phyloP scores from a whole-genome alignment of 768 basidiomycete species.

The Collybia sp. region DNA sequence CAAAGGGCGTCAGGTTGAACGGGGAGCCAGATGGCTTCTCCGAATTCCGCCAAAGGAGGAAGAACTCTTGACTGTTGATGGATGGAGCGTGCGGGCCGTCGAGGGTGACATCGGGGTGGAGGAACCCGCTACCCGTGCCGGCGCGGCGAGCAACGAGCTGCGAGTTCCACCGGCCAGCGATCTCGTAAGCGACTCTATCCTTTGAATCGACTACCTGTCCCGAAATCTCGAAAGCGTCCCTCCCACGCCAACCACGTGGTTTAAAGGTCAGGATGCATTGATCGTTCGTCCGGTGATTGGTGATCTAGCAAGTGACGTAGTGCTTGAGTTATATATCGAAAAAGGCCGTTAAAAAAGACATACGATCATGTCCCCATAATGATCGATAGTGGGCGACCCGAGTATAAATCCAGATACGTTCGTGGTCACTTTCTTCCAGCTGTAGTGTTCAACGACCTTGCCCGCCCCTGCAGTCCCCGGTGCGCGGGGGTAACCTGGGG shows the following conservation, averaged over 20 bases:
- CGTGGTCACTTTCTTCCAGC: slow-evolving; percentile 93
- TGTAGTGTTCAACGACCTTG: slow-evolving; percentile 84
- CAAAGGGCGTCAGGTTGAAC: slow-evolving; percentile 95
- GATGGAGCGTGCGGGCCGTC: slow-evolving; percentile 36
- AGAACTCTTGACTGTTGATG: slow-evolving; percentile 42
- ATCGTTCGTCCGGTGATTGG: slow-evolving; percentile 89
- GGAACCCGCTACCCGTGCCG: slow-evolving; percentile 51
- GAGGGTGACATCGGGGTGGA: slow-evolving; percentile 71
- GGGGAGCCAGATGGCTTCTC: slow-evolving; percentile 72
- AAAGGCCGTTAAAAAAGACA: slow-evolving; percentile 24
- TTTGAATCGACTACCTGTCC: slow-evolving; percentile 69
- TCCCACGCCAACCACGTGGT: slow-evolving; percentile 91
- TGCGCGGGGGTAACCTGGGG: slow-evolving; percentile 56
- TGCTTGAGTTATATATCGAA: not conserved
- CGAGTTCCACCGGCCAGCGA: slow-evolving; percentile 93
- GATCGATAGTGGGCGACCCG: slow-evolving; percentile 83
- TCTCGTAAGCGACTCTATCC: slow-evolving; percentile 74
- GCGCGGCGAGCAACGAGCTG: slow-evolving; percentile 84
- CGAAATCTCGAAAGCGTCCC: slow-evolving; percentile 88
- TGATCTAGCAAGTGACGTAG: slow-evolving; percentile 39
- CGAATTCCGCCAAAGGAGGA: slow-evolving; percentile 91
- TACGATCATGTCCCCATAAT: slow-evolving; percentile 93
- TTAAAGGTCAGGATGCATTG: slow-evolving; percentile 91
- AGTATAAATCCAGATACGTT: slow-evolving; percentile 91
- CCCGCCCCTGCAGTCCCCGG: slow-evolving; percentile 33